Evolutionary conservation across 768 basidiomycete genomes (phyloP), one percentile per base, ranked within the genome.

Genomic region (Ephemerocybe angulata): DNA sequence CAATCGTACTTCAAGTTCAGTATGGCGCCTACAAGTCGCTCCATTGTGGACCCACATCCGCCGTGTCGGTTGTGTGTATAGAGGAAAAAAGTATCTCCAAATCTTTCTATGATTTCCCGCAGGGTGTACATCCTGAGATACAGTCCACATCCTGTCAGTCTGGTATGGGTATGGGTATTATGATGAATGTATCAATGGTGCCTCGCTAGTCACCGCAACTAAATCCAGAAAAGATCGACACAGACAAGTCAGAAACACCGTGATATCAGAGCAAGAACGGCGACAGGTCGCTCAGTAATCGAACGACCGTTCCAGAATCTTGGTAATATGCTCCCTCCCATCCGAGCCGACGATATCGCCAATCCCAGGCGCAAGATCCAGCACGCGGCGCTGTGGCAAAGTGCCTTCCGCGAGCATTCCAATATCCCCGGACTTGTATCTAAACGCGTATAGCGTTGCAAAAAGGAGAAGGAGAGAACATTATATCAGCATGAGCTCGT

Each of bases 361-460:
- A 60, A 96, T 86, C 47, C 90, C 88, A 15, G 95, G 96, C 7
- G 96, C 96, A 27, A 98, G 77, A 67, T 97, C 94, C 58, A 98
- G 69, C 4, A 98, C 95, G 17, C 95, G 81, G 52, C 93, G 74
- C 70, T 98, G 96, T 15, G 96, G 96, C 43, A 98, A 67, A 19
- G 95, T 92, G 3, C 96, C 95, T 56, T 95, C 85, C 1, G 97
- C 96, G 13, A 98, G 81, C 70, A 73, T 80, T 28, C 78, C 72
- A 11, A 93, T 74, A 61, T 95, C 91, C 19, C 70, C 73, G 19
- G 75, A 72, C 24, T 76, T 80, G 66, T 92, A 93, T 41, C 88
- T 80, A 52, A 6, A 43, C 15, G 12, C 8, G 22, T 11, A 30
- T 13, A 46, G 33, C 8, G 33, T 17, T 17, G 33, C 8, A 35